These are phyloP conservation scores for Phytopythium kandeliae DNA, from an alignment of 352 stramenopile species.

Conservation along the genomic window DNA sequence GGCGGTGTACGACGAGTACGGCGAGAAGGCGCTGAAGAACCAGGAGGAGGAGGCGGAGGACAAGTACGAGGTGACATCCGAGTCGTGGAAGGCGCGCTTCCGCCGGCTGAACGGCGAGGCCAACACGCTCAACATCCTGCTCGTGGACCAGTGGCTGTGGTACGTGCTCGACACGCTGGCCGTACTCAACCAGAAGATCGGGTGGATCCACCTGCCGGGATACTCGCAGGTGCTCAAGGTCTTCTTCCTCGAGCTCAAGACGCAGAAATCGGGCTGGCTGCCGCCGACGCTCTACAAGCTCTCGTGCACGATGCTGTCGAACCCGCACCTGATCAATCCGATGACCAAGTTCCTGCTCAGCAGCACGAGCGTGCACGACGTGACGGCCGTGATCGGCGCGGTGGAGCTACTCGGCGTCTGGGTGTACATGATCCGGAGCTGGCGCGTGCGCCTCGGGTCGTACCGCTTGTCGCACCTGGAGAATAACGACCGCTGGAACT, in stretches of 20 bases:
- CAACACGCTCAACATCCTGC: slow-evolving; percentile 85
- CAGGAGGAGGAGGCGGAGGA: slow-evolving; percentile 87
- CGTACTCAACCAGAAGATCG: slow-evolving; percentile 87
- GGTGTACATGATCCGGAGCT: slow-evolving; percentile 92
- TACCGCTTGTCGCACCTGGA: slow-evolving; percentile 85
- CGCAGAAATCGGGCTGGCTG: slow-evolving; percentile 83
- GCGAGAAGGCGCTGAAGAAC: slow-evolving; percentile 78
- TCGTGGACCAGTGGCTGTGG: slow-evolving; percentile 87
- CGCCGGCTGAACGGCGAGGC: slow-evolving; percentile 72
- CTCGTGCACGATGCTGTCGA: slow-evolving; percentile 87
- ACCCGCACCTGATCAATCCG: slow-evolving; percentile 83
- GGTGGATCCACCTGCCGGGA: slow-evolving; percentile 76
- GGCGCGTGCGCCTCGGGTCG: slow-evolving; percentile 79
- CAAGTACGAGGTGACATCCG: slow-evolving; percentile 85
- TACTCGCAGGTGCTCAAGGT: slow-evolving; percentile 87
- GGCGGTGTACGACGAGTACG: slow-evolving; percentile 80
- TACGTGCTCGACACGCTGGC: slow-evolving; percentile 87
- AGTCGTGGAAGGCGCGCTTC: slow-evolving; percentile 81
- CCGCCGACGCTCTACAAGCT: slow-evolving; percentile 85
- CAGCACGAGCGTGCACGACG: slow-evolving; percentile 84
- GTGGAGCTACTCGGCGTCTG: slow-evolving; percentile 85
- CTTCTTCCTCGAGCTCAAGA: slow-evolving; percentile 87
- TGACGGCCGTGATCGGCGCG: slow-evolving; percentile 80
- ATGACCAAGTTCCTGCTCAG: slow-evolving; percentile 88
- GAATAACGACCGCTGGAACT: slow-evolving; percentile 89